These are phyloP conservation scores for Xylaria longipes DNA, from an alignment of 495 filamentous ascomycete genomes.

Conservation along the genomic window DNA sequence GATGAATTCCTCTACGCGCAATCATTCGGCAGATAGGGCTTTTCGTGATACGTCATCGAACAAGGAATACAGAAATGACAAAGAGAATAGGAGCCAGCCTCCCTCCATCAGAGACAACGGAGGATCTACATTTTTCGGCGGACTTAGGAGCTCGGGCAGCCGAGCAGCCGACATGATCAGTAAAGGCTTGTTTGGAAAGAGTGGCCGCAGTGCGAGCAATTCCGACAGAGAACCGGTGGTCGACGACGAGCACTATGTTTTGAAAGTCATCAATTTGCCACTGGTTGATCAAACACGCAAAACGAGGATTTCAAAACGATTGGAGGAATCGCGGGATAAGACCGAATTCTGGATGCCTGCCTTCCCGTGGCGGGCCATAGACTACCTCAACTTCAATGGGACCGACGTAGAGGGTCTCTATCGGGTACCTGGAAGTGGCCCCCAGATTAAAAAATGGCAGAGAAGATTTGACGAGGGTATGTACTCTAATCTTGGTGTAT, in stretches of 20 bases:
- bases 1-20: slow-evolving; percentile 66
- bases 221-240: slow-evolving; percentile 68
- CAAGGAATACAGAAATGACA: slow-evolving; percentile 50
- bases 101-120: slow-evolving; percentile 68
- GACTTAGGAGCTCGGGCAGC: slow-evolving; percentile 71
- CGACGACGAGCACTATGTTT: slow-evolving; percentile 77
- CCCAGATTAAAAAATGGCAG: slow-evolving; percentile 87
- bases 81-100: slow-evolving; percentile 51
- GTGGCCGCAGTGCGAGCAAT: slow-evolving; percentile 72
- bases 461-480: slow-evolving; percentile 80
- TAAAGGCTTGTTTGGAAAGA: slow-evolving; percentile 79
- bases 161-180: slow-evolving; percentile 80
- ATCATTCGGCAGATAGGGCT: slow-evolving; percentile 68
- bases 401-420: slow-evolving; percentile 91
- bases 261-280: slow-evolving; percentile 79
- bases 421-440: slow-evolving; percentile 81
- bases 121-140: slow-evolving; percentile 71
- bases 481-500: slow-evolving; percentile 14
- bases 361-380: slow-evolving; percentile 88
- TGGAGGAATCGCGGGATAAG: slow-evolving; percentile 86
- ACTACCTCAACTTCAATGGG: slow-evolving; percentile 90
- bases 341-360: slow-evolving; percentile 98
- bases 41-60: slow-evolving; percentile 39
- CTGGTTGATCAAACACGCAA: slow-evolving; percentile 83
- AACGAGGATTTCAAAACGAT: slow-evolving; percentile 82